Base-by-base conservation (phyloP, 2,329 filamentous ascomycete species). In the Colletotrichum incanum region DNA sequence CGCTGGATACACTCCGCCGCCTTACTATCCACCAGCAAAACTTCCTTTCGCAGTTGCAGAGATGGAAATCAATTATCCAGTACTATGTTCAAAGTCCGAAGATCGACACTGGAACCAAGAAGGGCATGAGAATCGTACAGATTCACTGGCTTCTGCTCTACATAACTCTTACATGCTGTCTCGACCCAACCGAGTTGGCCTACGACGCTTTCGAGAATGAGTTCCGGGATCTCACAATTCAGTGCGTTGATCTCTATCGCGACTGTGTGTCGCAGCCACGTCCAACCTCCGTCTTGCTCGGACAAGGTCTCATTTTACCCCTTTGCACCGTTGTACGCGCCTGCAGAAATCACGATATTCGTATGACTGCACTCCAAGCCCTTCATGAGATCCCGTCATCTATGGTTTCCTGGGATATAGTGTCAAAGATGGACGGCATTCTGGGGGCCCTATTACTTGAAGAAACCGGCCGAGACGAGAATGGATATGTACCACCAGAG, bases 371-470 rank as follows among this genome's bases (percentile, higher is more conserved):
- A 5, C 43, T 71, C 34, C 66, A 71, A n/a, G 61, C 71, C 9
- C 63, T 67, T 11, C 59, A 67, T 14, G 39, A 65, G 2, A 61
- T 75, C 16, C 70, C 74, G 28, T 71, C 69, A 61, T 58, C 67
- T 3, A 65, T 65, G 63, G 74, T 65, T n/a, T 20, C 67, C 2
- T 73, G 71, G 73, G 70, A 72, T 37, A 67, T 67, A 16, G 58
- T 64, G 23, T 67, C 64, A 14, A 50, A 60, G 28, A 55, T 74
- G n/a, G 59, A 63, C 28, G 71, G 60, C 4, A 70, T 71, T 41
- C 23, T 73, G 5, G 74, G 72, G 5, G 72, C 55, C 12, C 39
- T 75, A 28, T 20, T 75, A 23, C 65, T 75, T 20, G 74, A 75
- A 56, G 74, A 75, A 61, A 47, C 50, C 37, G 72, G 65, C 20